Conservation (phyloP, 2,329 filamentous ascomycete species). For the Colletotrichum caudatum region DNA sequence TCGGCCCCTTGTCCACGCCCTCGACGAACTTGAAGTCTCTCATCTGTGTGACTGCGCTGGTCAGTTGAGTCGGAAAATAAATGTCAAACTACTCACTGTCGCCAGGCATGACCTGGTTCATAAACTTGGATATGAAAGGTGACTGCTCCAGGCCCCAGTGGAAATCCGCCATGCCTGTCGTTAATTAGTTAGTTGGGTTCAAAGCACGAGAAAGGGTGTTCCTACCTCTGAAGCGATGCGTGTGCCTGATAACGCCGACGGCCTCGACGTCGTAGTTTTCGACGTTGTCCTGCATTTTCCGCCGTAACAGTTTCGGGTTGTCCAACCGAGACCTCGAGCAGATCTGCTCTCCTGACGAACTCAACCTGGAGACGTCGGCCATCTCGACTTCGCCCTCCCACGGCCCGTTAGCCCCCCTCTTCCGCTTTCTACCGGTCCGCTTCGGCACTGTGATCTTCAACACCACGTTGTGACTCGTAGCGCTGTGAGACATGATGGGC, state of each 20-base stretch:
- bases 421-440: conserved; percentile 86
- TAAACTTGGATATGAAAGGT: conserved; percentile 77
- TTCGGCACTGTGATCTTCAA: conserved; percentile 89
- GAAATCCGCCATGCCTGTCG: conserved; percentile 81
- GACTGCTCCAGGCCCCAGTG: conserved; percentile 80
- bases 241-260: conserved; percentile 79
- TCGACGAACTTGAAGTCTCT: conserved; percentile 72
- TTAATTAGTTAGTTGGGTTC: conserved; percentile 20
- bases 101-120: conserved; percentile 77
- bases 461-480: conserved; percentile 83
- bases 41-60: conserved; percentile 53
- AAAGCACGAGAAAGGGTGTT: background rate
- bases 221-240: conserved; percentile 84
- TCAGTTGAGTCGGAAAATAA: conserved; percentile 57
- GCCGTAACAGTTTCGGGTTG: conserved; percentile 66
- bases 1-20: conserved; percentile 64
- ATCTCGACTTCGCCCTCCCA: conserved; percentile 63
- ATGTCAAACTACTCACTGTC: conserved; percentile 64
- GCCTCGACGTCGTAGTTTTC: conserved; percentile 75
- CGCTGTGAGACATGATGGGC: conserved; percentile 81
- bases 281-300: conserved; percentile 77
- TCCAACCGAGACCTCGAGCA: conserved; percentile 63
- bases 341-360: conserved; percentile 46
- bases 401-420: conserved; percentile 78
- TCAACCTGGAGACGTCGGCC: conserved; percentile 42